phyloP scores from a whole-genome alignment of 108 stramenopile species.

The Pseudonitzschia multiseries region DNA sequence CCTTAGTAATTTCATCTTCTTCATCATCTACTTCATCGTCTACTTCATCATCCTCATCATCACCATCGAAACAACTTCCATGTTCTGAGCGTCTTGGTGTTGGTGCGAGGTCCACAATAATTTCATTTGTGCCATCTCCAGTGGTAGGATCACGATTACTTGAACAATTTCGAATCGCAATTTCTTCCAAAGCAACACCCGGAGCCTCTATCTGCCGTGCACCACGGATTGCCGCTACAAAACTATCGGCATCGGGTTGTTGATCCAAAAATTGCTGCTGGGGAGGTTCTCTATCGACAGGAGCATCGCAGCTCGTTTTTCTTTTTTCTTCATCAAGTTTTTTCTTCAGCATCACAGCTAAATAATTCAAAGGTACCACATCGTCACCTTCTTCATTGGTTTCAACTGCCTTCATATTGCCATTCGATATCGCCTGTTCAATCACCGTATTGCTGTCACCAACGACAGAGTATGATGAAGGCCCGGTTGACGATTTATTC shows the following conservation, averaged over 20 bases:
- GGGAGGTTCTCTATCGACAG: not conserved
- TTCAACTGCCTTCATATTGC: constrained; percentile 21
- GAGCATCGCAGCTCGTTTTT: not conserved
- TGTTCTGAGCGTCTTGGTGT: constrained; percentile 14
- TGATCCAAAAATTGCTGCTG: not conserved
- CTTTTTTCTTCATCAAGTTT: not conserved
- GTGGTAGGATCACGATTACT: constrained; percentile 12
- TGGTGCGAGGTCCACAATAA: constrained; percentile 10
- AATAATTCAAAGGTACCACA: constrained; percentile 20
- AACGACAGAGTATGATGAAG: not conserved
- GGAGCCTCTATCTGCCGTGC: constrained; percentile 4
- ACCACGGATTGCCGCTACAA: constrained; percentile 22
- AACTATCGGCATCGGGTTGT: constrained; percentile 19
- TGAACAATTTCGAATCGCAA: constrained; percentile 6
- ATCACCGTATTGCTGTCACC: constrained; percentile 13
- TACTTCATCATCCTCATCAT: not conserved
- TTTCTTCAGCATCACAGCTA: constrained; percentile 15
- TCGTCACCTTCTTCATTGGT: constrained; percentile 25
- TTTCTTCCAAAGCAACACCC: constrained; percentile 18
- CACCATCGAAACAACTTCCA: not conserved
- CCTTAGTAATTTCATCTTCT: not conserved
- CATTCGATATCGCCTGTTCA: constrained; percentile 20
- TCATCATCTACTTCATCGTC: not conserved
- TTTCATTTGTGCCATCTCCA: constrained; percentile 1
- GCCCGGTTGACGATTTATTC: not conserved